phyloP scores from a whole-genome alignment of 148 eudicot species.

The Euryodendron excelsum region DNA sequence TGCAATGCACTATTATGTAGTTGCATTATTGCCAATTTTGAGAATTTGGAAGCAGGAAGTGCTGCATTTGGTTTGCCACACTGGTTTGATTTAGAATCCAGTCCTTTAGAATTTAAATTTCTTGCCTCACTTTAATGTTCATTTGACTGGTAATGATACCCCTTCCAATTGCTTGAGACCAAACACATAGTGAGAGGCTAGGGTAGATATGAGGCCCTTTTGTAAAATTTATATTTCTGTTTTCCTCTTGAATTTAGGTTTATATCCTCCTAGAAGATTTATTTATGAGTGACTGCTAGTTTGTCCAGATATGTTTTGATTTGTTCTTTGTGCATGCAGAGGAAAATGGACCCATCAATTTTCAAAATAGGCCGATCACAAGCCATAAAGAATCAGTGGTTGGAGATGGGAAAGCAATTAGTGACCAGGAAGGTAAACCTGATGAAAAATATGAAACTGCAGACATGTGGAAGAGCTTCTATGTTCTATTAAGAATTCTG shows the following conservation, averaged over 20 bases:
- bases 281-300: not conserved
- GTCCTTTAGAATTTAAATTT: not conserved
- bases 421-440: conserved; percentile 59
- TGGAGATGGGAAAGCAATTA: conserved; percentile 56
- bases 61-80: not conserved
- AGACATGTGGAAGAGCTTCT: not conserved
- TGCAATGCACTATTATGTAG: not conserved
- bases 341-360: conserved; percentile 53
- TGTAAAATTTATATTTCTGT: not conserved
- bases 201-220: not conserved
- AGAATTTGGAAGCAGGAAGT: not conserved
- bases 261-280: not conserved
- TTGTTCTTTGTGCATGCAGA: conserved; percentile 44
- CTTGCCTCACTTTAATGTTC: not conserved
- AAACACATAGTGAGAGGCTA: not conserved
- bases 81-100: not conserved
- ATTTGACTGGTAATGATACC: not conserved
- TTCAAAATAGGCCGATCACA: conserved; percentile 59
- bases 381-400: conserved; percentile 83
- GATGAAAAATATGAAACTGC: not conserved
- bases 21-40: not conserved
- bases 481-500: not conserved
- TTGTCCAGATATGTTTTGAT: not conserved
- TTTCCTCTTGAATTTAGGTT: not conserved
- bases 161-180: not conserved